phyloP scores from a whole-genome alignment of 169 alveolate genomes.

The Theileria equi region DNA sequence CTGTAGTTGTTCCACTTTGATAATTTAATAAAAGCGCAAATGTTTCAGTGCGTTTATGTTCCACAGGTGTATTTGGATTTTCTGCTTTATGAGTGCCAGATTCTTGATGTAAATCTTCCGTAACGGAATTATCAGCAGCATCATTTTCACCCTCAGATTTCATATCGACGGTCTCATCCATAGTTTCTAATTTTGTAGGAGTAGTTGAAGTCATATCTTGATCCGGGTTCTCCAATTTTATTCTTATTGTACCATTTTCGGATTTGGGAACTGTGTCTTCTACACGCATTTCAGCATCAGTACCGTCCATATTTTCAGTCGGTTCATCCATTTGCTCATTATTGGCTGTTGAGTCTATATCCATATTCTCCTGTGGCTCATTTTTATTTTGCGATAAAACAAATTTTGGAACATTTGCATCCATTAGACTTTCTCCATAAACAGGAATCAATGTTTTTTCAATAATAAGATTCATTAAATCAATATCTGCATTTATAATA shows the following conservation, averaged over 20 bases:
- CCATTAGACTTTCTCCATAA: conserved; percentile 24
- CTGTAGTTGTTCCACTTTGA: conserved; percentile 38
- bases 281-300: background rate
- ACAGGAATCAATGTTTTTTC: conserved; percentile 42
- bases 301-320: background rate
- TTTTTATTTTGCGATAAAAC: too few species aligned
- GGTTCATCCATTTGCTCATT: background rate
- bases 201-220: background rate
- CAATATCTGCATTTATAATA: conserved; percentile 23
- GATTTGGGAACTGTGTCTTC: background rate
- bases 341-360: background rate
- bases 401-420: background rate
- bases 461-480: conserved; percentile 12
- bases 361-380: too few species aligned
- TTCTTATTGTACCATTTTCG: background rate
- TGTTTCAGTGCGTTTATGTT: background rate
- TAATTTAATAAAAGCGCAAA: conserved; percentile 20
- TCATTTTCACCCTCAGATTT: background rate
- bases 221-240: background rate
- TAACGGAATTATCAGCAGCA: background rate
- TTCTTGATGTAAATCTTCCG: background rate
- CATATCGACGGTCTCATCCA: background rate
- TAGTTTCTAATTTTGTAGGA: background rate
- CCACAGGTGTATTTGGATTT: background rate
- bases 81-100: background rate